A percentile compares a stretch with the other conserved stretches of the same genome.
Evolutionary conservation across 306 rosid genomes (phyloP).

Genomic region (Ammopiptanthus mongolicus): DNA sequence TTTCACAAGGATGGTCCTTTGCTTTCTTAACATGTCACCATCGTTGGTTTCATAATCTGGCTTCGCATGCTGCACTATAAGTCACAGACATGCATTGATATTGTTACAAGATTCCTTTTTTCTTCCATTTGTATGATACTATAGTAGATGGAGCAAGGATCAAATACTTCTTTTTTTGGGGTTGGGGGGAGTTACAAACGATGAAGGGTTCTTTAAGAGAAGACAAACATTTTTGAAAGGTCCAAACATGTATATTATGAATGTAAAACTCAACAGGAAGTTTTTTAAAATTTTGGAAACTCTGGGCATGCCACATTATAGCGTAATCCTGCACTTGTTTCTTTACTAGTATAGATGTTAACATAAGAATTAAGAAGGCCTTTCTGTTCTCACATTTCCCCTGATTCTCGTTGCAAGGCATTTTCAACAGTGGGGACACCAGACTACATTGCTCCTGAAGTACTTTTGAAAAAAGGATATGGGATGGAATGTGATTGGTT

Average conservation of each 20-base stretch:
- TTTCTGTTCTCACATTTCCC: constrained; percentile 26
- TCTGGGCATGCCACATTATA: not conserved
- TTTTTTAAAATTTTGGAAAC: not conserved
- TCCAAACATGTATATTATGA: not conserved
- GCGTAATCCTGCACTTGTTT: constrained; percentile 12
- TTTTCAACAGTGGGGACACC: constrained; percentile 99
- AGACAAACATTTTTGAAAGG: not conserved
- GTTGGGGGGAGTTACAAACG: not conserved
- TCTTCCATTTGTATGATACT: not conserved
- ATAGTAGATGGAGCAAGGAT: not conserved
- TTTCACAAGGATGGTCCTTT: not conserved
- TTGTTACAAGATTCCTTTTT: not conserved
- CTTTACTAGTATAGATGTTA: constrained; percentile 12
- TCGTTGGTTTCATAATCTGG: constrained; percentile 10
- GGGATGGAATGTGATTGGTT: constrained; percentile 99
- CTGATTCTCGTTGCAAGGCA: constrained; percentile 52
- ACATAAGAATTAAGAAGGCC: not conserved
- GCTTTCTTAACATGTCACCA: constrained; percentile 12
- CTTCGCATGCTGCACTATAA: not conserved
- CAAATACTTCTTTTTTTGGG: not conserved
- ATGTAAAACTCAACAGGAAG: not conserved
- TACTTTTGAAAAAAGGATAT: constrained; percentile 89
- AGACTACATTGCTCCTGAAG: constrained; percentile 99
- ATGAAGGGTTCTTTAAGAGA: not conserved
- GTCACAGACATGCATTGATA: not conserved